Evolutionary conservation across 768 basidiomycete species (phyloP), one percentile per base, ranked within the genome.

Genomic region (Serendipita sp.): DNA sequence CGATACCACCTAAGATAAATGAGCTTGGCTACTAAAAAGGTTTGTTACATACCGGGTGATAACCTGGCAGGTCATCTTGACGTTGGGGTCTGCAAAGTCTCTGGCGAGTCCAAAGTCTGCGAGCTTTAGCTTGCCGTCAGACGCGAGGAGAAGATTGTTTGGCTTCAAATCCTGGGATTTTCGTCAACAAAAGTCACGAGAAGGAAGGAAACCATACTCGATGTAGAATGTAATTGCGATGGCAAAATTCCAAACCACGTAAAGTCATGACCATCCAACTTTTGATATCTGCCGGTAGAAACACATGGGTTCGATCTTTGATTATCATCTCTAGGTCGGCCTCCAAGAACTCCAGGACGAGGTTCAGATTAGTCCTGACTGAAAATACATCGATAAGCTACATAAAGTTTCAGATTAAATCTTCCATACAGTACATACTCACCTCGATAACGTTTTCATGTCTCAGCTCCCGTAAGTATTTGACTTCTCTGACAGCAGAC

Each of bases 191-290:
- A 24, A 18, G 11, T 15, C 28, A 24, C 38, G 48, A 16, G n/a
- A 15, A 28, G n/a, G 45, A 46, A 28, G 47, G 16, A 48, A 44
- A 16, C 73, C 81, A 68, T 72, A 96, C 95, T 64, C 96, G 83
- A 75, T 99, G 96, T 28, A 99, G 78, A 64, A 98, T 82, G 70
- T 86, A 94, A 73, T 93, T 94, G 63, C 94, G 78, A 72, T 99
- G 96, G 69, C 96, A 97, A 73, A 96, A 98, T 74, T 98, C 96
- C n/a, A 99, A 79, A 1, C 96, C 96, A 45, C 93, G 85, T 71
- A 98, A 85, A 0, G 89, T 93, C 96, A 98, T 98, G 10, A 90
- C 89, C 83, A 96, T 91, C 95, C 96, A 99, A 68, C 88, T 87
- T 74, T 99, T 99, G 76, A 97, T 93, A 73, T 99, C 96, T 1